Base-by-base conservation (phyloP, 257 asterid species). In the Nicotiana sylvestris region DNA sequence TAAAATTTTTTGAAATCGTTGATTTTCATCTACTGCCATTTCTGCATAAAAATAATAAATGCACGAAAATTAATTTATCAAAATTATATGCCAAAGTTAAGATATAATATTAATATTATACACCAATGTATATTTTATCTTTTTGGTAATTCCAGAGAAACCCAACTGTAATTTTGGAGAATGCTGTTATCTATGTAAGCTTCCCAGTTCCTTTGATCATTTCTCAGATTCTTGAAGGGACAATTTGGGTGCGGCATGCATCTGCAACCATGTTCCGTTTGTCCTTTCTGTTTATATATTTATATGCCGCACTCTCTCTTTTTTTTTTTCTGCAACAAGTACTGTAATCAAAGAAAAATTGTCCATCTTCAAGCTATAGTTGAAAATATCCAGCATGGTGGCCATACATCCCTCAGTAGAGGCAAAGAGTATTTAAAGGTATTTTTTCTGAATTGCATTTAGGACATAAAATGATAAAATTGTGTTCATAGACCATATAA, bases 391-490 rank as follows among this genome's bases (percentile, higher is more conserved):
- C 51, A 43, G 51, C 51, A 43, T 43, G 51, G 10, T 43, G 51
- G 8, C 51, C 51, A 87, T 94, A 81, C 99, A 92, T 84, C 87
- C 94, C 76, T 97, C 93, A 87, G 97, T 78, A 89, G 97, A 96
- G 99, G 87, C 98, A 96, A 84, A 96, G 35, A 94, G 89, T 96
- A 96, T 72, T 97, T 97, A 76, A 96, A 96, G 98, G 98, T 94
- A 32, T 67, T 86, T 86, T 17, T 56, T 35, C 68, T 27, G 80
- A 61, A 16, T 25, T 70, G 18, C 17, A 56, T 32, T 49, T 60
- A 18, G 66, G 49, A 32, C 29, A 21, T 21, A 21, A 21, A 21
- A 21, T 21, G 21, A 66, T 16, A 2, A 32, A 55, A 29, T 76
- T 77, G 56, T 78, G 16, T 68, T 68, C 56, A 18, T 13, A 37